Conservation (phyloP, 2,329 filamentous ascomycete genomes). For the Hirsutella rhossiliensis region DNA sequence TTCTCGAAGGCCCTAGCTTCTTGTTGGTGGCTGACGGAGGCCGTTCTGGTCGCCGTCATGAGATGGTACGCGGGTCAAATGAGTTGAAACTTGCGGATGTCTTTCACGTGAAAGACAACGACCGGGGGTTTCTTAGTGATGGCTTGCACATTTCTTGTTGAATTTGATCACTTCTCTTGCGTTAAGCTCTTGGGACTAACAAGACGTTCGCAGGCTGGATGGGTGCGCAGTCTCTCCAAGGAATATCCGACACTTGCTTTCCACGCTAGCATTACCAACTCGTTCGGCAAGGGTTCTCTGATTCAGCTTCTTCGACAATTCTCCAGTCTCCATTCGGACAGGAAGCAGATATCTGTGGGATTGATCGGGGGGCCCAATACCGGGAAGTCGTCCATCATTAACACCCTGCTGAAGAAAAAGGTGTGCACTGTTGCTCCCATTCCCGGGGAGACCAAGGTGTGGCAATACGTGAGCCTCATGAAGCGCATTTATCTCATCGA, state of each 20-base stretch:
- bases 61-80: slow-evolving; percentile 73
- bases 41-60: slow-evolving; percentile 84
- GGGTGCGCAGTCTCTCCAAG: slow-evolving; percentile 80
- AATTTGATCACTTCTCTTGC: background rate
- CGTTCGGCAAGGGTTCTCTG: slow-evolving; percentile 89
- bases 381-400: slow-evolving; percentile 95
- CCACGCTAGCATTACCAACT: slow-evolving; percentile 88
- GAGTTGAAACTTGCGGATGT: slow-evolving; percentile 88
- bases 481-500: slow-evolving; percentile 86
- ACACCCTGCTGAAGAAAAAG: slow-evolving; percentile 87
- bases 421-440: slow-evolving; percentile 90
- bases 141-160: slow-evolving; percentile 59
- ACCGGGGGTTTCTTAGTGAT: slow-evolving; percentile 97
- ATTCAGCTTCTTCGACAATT: slow-evolving; percentile 91
- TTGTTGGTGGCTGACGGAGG: slow-evolving; percentile 51
- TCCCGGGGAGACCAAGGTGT: slow-evolving; percentile 92
- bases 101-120: slow-evolving; percentile 28
- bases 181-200: slow-evolving; percentile 1
- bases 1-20: slow-evolving; percentile 22
- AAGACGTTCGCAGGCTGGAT: slow-evolving; percentile 57
- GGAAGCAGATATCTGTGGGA: slow-evolving; percentile 91
- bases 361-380: slow-evolving; percentile 74
- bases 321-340: slow-evolving; percentile 73
- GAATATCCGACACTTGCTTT: slow-evolving; percentile 92
- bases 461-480: slow-evolving; percentile 96